These are phyloP conservation scores for Candida ponderosae DNA, from an alignment of 805 yeast genomes.

Conservation along the genomic window DNA sequence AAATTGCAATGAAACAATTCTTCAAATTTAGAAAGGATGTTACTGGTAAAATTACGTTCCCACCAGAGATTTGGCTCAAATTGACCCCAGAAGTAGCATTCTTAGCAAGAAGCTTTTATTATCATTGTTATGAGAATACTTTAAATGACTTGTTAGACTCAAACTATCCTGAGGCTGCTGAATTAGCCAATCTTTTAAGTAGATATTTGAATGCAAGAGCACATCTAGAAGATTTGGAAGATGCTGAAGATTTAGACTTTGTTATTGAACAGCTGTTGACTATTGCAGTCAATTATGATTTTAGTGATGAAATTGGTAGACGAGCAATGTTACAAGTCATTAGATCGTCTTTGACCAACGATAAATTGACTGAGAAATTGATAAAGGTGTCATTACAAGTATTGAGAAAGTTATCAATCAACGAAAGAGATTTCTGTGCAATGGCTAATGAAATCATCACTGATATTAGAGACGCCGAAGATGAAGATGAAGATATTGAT, in stretches of 20 bases:
- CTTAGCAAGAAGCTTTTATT: constrained; percentile 58
- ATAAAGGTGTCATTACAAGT: constrained; percentile 55
- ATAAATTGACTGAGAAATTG: constrained; percentile 44
- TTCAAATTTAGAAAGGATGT: constrained; percentile 57
- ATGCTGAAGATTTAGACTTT: constrained; percentile 57
- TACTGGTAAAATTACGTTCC: constrained; percentile 50
- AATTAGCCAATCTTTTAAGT: constrained; percentile 51
- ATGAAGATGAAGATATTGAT: constrained; percentile 12
- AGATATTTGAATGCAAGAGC: constrained; percentile 47
- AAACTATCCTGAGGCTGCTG: constrained; percentile 73
- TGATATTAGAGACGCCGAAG: constrained; percentile 66
- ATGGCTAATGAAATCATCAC: constrained; percentile 81
- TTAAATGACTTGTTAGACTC: constrained; percentile 50
- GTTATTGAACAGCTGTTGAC: constrained; percentile 65
- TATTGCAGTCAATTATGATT: constrained; percentile 69
- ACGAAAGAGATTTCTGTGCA: constrained; percentile 76
- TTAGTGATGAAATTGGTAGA: constrained; percentile 85
- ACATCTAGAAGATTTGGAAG: constrained; percentile 21
- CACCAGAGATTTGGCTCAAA: constrained; percentile 59
- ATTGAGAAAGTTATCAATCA: constrained; percentile 61
- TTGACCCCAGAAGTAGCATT: constrained; percentile 72
- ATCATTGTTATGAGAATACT: constrained; percentile 50
- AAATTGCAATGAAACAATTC: constrained; percentile 53
- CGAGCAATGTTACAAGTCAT: constrained; percentile 59
- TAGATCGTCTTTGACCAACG: constrained; percentile 52